Base-by-base conservation (phyloP, 352 stramenopile genomes). In the Pythium aristosporum region DNA sequence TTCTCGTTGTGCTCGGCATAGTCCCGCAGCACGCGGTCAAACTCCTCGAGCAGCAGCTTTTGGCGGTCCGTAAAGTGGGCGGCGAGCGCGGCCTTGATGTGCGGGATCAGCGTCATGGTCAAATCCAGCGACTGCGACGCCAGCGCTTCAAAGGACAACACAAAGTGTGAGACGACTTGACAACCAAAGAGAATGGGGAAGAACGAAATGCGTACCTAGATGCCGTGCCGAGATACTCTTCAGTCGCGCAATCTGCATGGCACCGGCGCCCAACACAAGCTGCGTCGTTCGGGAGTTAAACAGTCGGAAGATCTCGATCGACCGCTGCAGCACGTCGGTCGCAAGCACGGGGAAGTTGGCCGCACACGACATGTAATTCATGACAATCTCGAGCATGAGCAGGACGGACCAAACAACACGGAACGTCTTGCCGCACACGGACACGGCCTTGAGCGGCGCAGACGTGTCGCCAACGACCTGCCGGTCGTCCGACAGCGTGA, bases 201-300 rank as follows among this genome's bases (percentile, higher is more conserved):
- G 25, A 50, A 20, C 16, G 39, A 6, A 4, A 20, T 36, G 36
- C 57, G 34, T 67, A 93, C 85, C 85, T 39, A 99, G 73, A 76
- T 99, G 96, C 47, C 98, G 93, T 1, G 96, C 91, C 23, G 96
- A 98, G 72, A 99, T 99, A 44, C 91, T 98, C 70, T 98, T 98
- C 21, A 99, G 79, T 43, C 88, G 82, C n/a, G 96, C 96, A 42
- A 97, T 85, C 74, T 99, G 94, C 76, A 99, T 98, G 13, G 96
- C 96, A 13, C 96, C 96, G 65, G 96, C 96, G 8, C 94, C 96
- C 13, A 99, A 82, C 34, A 99, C 96, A 16, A 99, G 85, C 61
- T 98, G 94, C 18, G 92, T 98, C 6, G 96, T 97, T 18, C 96
- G 74, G 10, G 94, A 96, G 72, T 99, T 99, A 88, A 98, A 99